Evolutionary conservation across 2,329 filamentous ascomycete species (phyloP).

Genomic region (Microcyclosporella mali): DNA sequence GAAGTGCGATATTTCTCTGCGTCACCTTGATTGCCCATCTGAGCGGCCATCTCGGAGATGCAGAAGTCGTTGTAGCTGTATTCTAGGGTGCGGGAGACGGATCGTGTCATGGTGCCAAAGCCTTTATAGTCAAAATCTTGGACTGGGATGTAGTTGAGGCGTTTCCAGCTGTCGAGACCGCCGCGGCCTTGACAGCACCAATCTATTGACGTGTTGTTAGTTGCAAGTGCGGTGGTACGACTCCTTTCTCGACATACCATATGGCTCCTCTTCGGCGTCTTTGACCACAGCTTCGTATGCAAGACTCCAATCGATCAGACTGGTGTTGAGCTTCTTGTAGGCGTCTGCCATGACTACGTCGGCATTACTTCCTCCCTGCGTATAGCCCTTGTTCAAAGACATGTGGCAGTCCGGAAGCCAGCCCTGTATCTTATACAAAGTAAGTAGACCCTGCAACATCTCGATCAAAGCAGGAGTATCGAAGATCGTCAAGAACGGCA

Average conservation of each 20-base stretch:
- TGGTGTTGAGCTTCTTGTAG: conserved; percentile 61
- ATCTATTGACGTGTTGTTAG: conserved; percentile 26
- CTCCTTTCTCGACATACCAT: conserved; percentile 15
- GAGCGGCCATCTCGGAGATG: conserved; percentile 38
- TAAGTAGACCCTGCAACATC: conserved; percentile 60
- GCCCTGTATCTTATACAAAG: conserved; percentile 62
- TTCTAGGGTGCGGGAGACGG: conserved; percentile 42
- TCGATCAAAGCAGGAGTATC: conserved; percentile 59
- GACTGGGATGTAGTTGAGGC: conserved; percentile 55
- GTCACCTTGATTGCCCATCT: conserved; percentile 37
- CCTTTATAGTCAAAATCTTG: conserved; percentile 40
- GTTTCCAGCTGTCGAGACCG: conserved; percentile 62
- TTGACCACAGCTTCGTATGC: conserved; percentile 58
- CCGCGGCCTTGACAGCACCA: conserved; percentile 61
- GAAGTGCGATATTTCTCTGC: conserved; percentile 44
- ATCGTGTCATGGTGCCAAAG: conserved; percentile 49
- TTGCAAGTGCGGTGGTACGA: too few species aligned
- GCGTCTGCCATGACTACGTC: conserved; percentile 69
- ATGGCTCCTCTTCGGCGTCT: conserved; percentile 52
- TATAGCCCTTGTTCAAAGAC: conserved; percentile 56
- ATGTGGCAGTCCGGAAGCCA: conserved; percentile 71
- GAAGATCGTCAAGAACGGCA: conserved; percentile 58
- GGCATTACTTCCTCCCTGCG: conserved; percentile 63
- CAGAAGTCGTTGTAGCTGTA: conserved; percentile 47
- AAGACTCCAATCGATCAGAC: conserved; percentile 57